These are phyloP conservation scores for Hansenula anomala DNA, from an alignment of 1,139 yeast species.

Conservation along the genomic window DNA sequence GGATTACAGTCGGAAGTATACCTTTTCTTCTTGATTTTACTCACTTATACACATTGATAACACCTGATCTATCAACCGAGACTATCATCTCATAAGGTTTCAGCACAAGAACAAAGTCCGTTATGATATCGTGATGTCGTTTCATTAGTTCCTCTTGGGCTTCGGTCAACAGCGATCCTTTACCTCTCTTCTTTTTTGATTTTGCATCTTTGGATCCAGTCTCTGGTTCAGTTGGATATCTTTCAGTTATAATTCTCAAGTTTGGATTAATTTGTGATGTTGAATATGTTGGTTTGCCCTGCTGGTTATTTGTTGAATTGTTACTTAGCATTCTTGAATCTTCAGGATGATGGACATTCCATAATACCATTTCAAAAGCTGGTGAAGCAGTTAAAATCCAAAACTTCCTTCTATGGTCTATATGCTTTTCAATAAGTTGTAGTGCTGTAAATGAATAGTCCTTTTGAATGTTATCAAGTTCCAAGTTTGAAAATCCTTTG, in stretches of 20 bases:
- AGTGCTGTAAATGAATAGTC: slow-evolving; percentile 25
- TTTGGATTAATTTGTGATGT: slow-evolving; percentile 31
- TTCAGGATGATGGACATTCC: slow-evolving; percentile 41
- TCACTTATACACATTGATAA: slow-evolving; percentile 50
- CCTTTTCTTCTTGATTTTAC: background rate
- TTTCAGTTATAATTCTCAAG: slow-evolving; percentile 30
- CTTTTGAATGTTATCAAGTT: slow-evolving; percentile 3
- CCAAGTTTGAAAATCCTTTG: background rate
- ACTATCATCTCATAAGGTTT: slow-evolving; percentile 59
- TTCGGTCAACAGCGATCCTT: slow-evolving; percentile 25
- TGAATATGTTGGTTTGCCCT: slow-evolving; percentile 24
- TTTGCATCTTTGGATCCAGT: slow-evolving; percentile 6
- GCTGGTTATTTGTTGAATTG: slow-evolving; percentile 5
- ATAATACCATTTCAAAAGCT: slow-evolving; percentile 36
- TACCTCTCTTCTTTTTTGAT: slow-evolving; percentile 17
- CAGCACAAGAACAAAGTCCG: slow-evolving; percentile 40
- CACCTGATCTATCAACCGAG: slow-evolving; percentile 61
- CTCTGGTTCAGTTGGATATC: slow-evolving; percentile 17
- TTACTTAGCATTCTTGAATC: slow-evolving; percentile 35
- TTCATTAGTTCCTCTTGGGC: slow-evolving; percentile 33
- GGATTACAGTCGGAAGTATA: too few species aligned
- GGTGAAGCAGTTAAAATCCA: slow-evolving; percentile 31
- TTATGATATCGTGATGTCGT: slow-evolving; percentile 45
- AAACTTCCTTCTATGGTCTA: slow-evolving; percentile 18
- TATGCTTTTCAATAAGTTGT: slow-evolving; percentile 17